Evolutionary conservation across 192 early-diverging fungal species (phyloP).

Genomic region (Coemansia sp.): DNA sequence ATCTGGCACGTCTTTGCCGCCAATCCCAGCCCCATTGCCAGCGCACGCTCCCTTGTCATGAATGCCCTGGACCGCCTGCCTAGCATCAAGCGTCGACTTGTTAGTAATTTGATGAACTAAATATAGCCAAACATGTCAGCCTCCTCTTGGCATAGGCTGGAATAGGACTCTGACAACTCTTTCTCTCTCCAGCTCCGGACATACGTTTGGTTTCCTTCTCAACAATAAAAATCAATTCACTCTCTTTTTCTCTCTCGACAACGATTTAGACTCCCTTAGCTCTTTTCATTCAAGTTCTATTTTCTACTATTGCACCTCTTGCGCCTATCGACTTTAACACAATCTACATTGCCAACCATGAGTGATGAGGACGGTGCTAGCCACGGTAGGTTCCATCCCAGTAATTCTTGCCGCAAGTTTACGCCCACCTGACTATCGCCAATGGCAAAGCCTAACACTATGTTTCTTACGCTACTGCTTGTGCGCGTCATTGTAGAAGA

Average conservation of each 20-base stretch:
- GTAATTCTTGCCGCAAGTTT: background rate
- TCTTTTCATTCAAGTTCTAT: background rate
- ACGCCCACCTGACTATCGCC: background rate
- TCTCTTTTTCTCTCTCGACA: conserved; percentile 3
- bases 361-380: conserved; percentile 10
- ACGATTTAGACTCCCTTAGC: background rate
- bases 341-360: conserved; percentile 18
- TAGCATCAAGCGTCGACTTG: conserved; percentile 60
- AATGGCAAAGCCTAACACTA: background rate
- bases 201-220: no score
- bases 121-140: background rate
- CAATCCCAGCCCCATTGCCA: conserved; percentile 62
- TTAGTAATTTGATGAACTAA: conserved; percentile 25
- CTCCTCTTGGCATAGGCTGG: no score
- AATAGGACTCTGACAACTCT: background rate
- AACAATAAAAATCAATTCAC: no score
- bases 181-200: conserved; percentile 9
- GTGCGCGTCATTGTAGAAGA: conserved; percentile 57
- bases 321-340: background rate
- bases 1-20: conserved; percentile 78
- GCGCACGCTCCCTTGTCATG: conserved; percentile 73
- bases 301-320: background rate
- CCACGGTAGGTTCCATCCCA: conserved; percentile 6
- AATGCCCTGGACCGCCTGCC: conserved; percentile 67
- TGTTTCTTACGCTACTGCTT: background rate